Conservation (phyloP, 108 stramenopile genomes). For the Skeletonema potamos region DNA sequence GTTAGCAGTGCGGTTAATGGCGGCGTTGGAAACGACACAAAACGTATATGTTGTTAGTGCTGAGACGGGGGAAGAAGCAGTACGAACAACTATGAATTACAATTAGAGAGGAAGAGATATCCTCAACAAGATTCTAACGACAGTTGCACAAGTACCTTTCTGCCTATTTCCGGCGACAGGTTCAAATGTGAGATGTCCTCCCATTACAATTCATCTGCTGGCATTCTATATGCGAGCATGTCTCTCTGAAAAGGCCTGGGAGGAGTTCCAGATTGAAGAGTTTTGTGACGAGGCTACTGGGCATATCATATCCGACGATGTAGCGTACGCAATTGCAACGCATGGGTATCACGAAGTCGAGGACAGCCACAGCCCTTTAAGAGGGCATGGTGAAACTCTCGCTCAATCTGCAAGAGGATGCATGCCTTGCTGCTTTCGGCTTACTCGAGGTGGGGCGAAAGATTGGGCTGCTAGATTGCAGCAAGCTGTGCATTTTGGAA, state of each 20-base stretch:
- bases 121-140: constrained; percentile 8
- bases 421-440: constrained; percentile 6
- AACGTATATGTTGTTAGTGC: not conserved
- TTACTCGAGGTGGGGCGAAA: not conserved
- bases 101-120: not conserved
- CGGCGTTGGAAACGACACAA: not conserved
- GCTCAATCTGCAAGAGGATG: constrained; percentile 6
- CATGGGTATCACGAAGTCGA: constrained; percentile 4
- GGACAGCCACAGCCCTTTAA: not conserved
- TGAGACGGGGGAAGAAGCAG: not conserved
- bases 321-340: constrained; percentile 4
- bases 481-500: constrained; percentile 6
- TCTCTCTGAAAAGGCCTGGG: constrained; percentile 5
- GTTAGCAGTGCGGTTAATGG: not conserved
- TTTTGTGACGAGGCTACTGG: constrained; percentile 1
- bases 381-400: not conserved
- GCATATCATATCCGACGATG: constrained; percentile 1
- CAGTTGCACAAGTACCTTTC: constrained; percentile 7
- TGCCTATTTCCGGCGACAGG: constrained; percentile 4
- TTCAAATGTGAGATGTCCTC: not conserved
- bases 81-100: not conserved
- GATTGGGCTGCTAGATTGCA: constrained; percentile 10
- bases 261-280: constrained; percentile 2
- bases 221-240: constrained; percentile 6
- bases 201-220: constrained; percentile 8